A percentile compares a stretch with the other conserved stretches of the same genome.
Conservation (phyloP, 805 yeast species). For the Torulaspora maleeae region DNA sequence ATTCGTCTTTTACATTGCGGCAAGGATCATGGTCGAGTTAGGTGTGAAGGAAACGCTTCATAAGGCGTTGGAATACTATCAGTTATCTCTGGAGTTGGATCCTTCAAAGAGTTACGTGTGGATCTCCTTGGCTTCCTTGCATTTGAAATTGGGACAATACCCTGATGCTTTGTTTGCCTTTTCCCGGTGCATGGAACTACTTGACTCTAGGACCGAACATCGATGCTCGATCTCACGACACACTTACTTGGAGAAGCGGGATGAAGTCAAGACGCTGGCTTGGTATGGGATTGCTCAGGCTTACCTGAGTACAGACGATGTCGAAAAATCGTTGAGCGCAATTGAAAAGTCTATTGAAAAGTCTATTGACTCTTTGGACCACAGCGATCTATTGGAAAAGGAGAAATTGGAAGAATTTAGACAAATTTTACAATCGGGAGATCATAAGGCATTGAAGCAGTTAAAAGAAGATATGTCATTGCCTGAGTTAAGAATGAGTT, state of each 20-base stretch:
- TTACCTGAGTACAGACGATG: conserved; percentile 19
- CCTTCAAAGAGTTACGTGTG: conserved; percentile 48
- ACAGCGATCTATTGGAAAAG: conserved; percentile 9
- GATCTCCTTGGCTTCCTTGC: conserved; percentile 62
- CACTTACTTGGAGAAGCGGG: neutral
- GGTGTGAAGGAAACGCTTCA: conserved; percentile 14
- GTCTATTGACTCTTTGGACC: conserved; percentile 18
- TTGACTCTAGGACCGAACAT: conserved; percentile 5
- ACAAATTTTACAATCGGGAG: neutral
- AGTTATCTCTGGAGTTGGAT: conserved; percentile 16
- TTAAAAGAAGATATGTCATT: conserved; percentile 9
- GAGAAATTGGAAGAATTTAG: conserved; percentile 2
- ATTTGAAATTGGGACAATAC: conserved; percentile 53
- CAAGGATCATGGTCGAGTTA: conserved; percentile 14
- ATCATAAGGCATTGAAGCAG: neutral
- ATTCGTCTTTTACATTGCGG: conserved; percentile 17
- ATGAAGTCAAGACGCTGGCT: conserved; percentile 22
- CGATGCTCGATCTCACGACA: conserved; percentile 6
- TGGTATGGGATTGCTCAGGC: conserved; percentile 33
- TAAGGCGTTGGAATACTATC: conserved; percentile 21
- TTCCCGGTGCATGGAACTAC: conserved; percentile 54
- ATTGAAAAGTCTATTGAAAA: conserved; percentile 18
- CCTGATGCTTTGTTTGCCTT: conserved; percentile 65
- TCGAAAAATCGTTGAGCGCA: conserved; percentile 22
- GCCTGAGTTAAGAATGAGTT: conserved; percentile 24